A percentile compares a stretch with the other conserved stretches of the same genome.
These are phyloP conservation scores for Picea abies DNA, from an alignment of 83 land plant species.

Conservation along the genomic window DNA sequence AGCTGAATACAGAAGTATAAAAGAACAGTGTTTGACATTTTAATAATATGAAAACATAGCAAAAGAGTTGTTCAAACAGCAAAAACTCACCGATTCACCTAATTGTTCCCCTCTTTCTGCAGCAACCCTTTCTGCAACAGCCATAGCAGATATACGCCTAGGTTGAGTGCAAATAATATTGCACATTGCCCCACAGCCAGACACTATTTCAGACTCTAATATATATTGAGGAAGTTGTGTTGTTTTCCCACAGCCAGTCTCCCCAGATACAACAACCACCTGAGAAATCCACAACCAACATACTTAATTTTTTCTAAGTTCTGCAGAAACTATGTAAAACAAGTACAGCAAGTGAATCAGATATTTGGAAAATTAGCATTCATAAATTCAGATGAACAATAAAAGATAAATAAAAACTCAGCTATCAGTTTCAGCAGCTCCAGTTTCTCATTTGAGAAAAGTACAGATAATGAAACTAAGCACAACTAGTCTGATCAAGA, in stretches of 20 bases:
- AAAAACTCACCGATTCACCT: constrained; percentile 78
- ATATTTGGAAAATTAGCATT: not conserved
- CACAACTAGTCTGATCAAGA: too few relatives aligned
- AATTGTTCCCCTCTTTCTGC: constrained; percentile 92
- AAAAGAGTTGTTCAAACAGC: not conserved
- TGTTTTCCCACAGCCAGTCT: constrained; percentile 99
- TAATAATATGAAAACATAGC: not conserved
- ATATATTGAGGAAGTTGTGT: constrained; percentile 97
- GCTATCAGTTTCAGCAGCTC: not conserved
- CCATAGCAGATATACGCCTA: constrained; percentile 93
- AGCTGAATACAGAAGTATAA: not conserved
- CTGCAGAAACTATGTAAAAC: constrained; percentile 5
- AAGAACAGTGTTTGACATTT: not conserved
- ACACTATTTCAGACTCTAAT: constrained; percentile 77
- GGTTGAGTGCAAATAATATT: constrained; percentile 98
- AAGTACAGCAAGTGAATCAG: not conserved
- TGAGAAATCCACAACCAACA: constrained; percentile 66
- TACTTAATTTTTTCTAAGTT: not conserved
- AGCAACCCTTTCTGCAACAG: constrained; percentile 99
- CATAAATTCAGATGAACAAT: too few relatives aligned
- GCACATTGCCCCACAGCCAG: constrained; percentile 74
- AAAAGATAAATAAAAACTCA: not conserved
- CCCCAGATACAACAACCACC: constrained; percentile 97
- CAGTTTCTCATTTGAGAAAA: too few relatives aligned
- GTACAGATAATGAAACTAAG: too few relatives aligned